Base-by-base conservation (phyloP, 108 stramenopile species). In the Epithemia pelagica region DNA sequence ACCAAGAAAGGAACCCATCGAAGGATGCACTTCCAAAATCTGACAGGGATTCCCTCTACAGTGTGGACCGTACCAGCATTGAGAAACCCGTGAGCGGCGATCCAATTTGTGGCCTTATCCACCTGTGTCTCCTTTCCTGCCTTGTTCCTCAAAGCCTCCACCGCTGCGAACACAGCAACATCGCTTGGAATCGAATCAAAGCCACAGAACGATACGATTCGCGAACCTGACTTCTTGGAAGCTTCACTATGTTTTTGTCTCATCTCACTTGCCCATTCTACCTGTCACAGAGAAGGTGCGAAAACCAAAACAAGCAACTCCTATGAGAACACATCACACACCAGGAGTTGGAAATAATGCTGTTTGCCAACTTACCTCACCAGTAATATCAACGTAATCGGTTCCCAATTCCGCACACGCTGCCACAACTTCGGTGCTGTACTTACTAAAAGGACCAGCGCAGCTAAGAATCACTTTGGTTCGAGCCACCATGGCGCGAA, bases 351-450 rank as follows among this genome's bases (percentile, higher is more conserved):
- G 37, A 46, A 15, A 46, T 10, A 15, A 46, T 46, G 10, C 37
- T 15, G 15, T 46, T 15, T 10, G 5, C 10, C 5, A 5, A 19
- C 63, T 51, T 5, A 85, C 78, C 76, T 99, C 97, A 1, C 98
- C 97, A 0, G 97, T 97, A 60, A 96, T 89, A 72, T 99, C 98
- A 10, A 75, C 77, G 74, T 93, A 96, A 77, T 96, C 79, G 10
- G 91, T 80, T 21, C 96, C 96, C 59, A 64, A 30, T 59, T 76
- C 55, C 2, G 79, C 96, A 67, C 96, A 97, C 3, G 85, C 84
- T 1, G 71, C 73, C 20, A 97, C 96, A 24, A 97, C 72, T 32
- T 68, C 64, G 5, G 65, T 67, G 21, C 92, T 91, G 69, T 92
- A 95, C 32, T 59, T 68, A 15, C 15, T 5, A 15, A 46, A 46